phyloP scores from a whole-genome alignment of 1,284 basidiomycete genomes.

The Cryptococcus sp. region DNA sequence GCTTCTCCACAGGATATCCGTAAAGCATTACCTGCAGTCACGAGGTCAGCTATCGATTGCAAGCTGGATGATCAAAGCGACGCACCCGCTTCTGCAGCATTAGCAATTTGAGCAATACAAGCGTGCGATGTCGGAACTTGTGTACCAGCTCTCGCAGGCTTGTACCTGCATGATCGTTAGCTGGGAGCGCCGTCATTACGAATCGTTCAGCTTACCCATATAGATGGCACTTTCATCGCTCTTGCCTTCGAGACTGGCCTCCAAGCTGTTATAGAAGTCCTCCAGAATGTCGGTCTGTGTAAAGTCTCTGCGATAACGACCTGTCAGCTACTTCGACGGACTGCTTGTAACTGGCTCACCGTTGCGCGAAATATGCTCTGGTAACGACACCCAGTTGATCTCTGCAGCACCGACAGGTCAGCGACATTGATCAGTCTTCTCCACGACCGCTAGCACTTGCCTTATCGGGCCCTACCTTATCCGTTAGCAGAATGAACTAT shows the following conservation, averaged over 20 bases:
- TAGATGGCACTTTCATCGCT: constrained; percentile 50
- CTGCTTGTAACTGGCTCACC: constrained; percentile 47
- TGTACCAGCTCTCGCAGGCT: constrained; percentile 90
- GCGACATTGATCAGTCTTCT: neutral
- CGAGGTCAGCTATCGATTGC: constrained; percentile 1
- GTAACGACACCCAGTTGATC: constrained; percentile 98
- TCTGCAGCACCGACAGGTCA: constrained; percentile 50
- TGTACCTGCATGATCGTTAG: constrained; percentile 62
- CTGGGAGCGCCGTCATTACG: neutral
- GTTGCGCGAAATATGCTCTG: constrained; percentile 81
- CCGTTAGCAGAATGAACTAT: constrained; percentile 11
- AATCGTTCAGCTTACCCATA: constrained; percentile 38
- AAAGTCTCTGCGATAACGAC: constrained; percentile 66
- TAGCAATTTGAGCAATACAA: constrained; percentile 92
- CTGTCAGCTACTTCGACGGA: constrained; percentile 2
- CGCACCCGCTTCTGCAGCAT: constrained; percentile 82
- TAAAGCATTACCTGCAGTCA: constrained; percentile 83
- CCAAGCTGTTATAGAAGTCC: constrained; percentile 75
- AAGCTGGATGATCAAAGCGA: neutral
- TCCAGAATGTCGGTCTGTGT: constrained; percentile 77
- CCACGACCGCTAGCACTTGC: constrained; percentile 6
- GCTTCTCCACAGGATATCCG: constrained; percentile 91
- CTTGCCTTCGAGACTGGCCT: constrained; percentile 54
- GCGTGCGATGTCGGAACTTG: constrained; percentile 87
- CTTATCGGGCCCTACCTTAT: constrained; percentile 46